Conservation (phyloP, 2,329 filamentous ascomycete species). For the Coniella vitis region DNA sequence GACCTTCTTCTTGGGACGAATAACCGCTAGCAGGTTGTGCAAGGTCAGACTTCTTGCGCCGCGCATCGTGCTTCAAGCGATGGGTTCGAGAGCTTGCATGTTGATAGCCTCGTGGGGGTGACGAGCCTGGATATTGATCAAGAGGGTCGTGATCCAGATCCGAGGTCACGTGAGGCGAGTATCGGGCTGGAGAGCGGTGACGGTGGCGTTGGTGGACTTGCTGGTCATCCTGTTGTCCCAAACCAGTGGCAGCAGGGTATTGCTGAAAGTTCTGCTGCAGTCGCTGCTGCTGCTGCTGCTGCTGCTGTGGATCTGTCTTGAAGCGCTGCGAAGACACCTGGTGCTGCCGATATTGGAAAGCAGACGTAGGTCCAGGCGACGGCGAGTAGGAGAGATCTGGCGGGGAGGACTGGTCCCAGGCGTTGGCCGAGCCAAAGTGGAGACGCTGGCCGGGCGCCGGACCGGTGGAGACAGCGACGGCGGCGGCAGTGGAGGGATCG, state of each 20-base stretch:
- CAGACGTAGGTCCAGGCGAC: conserved; percentile 4
- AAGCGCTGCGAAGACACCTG: neutral
- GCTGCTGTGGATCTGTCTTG: neutral
- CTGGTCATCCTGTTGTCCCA: neutral
- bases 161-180: neutral
- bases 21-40: too few relatives aligned
- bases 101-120: too few relatives aligned
- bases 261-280: conserved; percentile 1
- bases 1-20: neutral
- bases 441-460: conserved; percentile 4
- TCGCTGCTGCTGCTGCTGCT: neutral
- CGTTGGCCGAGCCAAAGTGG: conserved; percentile 11
- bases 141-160: neutral
- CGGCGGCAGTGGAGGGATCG: conserved; percentile 6
- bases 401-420: conserved; percentile 12
- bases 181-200: neutral
- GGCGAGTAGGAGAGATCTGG: conserved; percentile 13
- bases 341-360: conserved; percentile 7
- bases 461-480: neutral
- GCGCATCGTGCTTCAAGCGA: too few relatives aligned
- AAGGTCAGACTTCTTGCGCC: too few relatives aligned
- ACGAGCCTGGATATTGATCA: neutral
- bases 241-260: conserved; percentile 2
- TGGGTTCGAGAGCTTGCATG: too few relatives aligned
- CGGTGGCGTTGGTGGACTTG: too few relatives aligned